These are phyloP conservation scores for Hirsutella minnesotensis DNA, from an alignment of 2,329 filamentous ascomycete species.

Conservation along the genomic window DNA sequence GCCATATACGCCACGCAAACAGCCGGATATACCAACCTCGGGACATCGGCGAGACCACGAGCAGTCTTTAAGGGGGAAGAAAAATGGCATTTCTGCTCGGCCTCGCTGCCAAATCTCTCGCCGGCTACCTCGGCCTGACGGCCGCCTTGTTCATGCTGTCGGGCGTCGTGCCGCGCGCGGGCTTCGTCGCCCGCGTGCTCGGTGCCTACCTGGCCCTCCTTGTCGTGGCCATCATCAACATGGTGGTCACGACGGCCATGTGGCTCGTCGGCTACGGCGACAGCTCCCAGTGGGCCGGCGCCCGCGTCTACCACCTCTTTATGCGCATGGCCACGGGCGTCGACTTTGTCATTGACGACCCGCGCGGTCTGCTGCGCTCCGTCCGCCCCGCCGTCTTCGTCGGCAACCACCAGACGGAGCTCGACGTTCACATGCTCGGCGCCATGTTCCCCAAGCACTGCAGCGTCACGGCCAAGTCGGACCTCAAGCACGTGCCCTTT, in stretches of 20 bases:
- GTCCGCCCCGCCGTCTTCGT: slow-evolving; percentile 79
- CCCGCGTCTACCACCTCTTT: slow-evolving; percentile 63
- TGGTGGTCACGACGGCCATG: slow-evolving; percentile 59
- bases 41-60: too few species aligned
- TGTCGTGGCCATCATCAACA: slow-evolving; percentile 58
- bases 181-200: slow-evolving; percentile 58
- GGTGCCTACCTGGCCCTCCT: slow-evolving; percentile 53
- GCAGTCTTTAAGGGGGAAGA: too few species aligned
- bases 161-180: slow-evolving; percentile 42
- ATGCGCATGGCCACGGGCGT: slow-evolving; percentile 71
- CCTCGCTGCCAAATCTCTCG: slow-evolving; percentile 33
- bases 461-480: slow-evolving; percentile 85
- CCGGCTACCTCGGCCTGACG: slow-evolving; percentile 38
- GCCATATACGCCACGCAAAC: too few species aligned
- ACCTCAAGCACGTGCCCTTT: slow-evolving; percentile 66
- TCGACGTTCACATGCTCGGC: slow-evolving; percentile 88
- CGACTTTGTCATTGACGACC: slow-evolving; percentile 61
- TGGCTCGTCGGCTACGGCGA: slow-evolving; percentile 60
- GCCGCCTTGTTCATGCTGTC: slow-evolving; percentile 51
- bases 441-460: slow-evolving; percentile 83
- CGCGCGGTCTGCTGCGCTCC: slow-evolving; percentile 47
- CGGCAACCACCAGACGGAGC: slow-evolving; percentile 90
- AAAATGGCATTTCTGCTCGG: slow-evolving; percentile 23
- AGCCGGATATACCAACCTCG: too few species aligned
- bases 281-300: slow-evolving; percentile 77